phyloP scores from a whole-genome alignment of 805 yeast genomes.

The Yarrowia sp. region DNA sequence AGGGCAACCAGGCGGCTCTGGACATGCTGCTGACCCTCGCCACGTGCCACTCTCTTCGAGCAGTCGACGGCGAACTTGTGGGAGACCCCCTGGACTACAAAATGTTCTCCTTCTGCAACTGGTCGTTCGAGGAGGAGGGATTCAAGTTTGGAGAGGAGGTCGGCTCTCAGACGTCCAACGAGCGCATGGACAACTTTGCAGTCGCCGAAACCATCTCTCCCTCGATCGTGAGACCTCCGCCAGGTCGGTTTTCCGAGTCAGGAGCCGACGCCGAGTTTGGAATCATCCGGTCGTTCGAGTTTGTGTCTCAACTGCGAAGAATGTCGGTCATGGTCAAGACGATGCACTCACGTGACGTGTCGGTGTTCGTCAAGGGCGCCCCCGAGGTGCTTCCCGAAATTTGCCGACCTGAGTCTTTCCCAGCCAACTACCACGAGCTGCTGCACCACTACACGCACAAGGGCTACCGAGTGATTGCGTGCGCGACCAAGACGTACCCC shows the following conservation, averaged over 20 bases:
- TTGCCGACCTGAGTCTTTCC: slow-evolving; percentile 75
- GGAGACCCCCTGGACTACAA: slow-evolving; percentile 95
- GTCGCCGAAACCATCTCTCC: slow-evolving; percentile 36
- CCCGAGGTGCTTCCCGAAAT: slow-evolving; percentile 89
- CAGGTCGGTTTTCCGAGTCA: slow-evolving; percentile 6
- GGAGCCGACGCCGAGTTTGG: slow-evolving; percentile 45
- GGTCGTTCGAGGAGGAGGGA: slow-evolving; percentile 75
- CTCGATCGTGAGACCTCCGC: slow-evolving; percentile 34
- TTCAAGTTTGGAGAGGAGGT: slow-evolving; percentile 41
- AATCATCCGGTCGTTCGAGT: slow-evolving; percentile 72
- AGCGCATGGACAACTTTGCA: slow-evolving; percentile 32
- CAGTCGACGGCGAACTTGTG: slow-evolving; percentile 76
- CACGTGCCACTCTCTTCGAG: slow-evolving; percentile 85
- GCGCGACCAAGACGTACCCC: slow-evolving; percentile 69
- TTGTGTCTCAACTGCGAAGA: slow-evolving; percentile 81
- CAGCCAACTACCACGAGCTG: slow-evolving; percentile 73
- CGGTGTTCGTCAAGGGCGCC: slow-evolving; percentile 88
- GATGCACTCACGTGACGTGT: slow-evolving; percentile 51
- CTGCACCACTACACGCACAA: slow-evolving; percentile 87
- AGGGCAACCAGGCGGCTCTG: slow-evolving; percentile 43
- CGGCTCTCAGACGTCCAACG: slow-evolving; percentile 23
- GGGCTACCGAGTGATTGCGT: slow-evolving; percentile 95
- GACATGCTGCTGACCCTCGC: slow-evolving; percentile 61
- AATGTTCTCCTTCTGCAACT: slow-evolving; percentile 89
- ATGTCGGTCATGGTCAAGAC: slow-evolving; percentile 78